Percentiles rank a stretch among this genome's conserved stretches.
These are phyloP conservation scores for Claviceps citrina DNA, from an alignment of 2,329 filamentous ascomycete species.

Conservation along the genomic window DNA sequence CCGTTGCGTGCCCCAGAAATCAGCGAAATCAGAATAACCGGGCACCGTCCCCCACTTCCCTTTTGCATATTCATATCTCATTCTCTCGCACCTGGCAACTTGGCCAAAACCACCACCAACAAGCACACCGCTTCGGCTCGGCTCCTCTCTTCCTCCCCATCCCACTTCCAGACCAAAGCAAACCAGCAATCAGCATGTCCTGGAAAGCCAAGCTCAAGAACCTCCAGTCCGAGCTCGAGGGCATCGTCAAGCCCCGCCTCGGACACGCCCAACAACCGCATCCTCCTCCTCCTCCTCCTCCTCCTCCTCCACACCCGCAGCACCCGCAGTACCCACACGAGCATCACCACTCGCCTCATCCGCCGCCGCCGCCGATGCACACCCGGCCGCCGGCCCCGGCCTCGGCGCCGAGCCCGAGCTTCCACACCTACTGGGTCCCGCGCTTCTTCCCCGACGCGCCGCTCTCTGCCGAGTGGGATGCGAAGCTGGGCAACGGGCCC, in stretches of 20 bases:
- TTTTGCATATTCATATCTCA: too few relatives aligned
- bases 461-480: slow-evolving; percentile 35
- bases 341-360: neutral
- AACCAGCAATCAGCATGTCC: slow-evolving; percentile 12
- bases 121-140: too few relatives aligned
- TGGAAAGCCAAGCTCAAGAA: slow-evolving; percentile 25
- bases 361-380: slow-evolving; percentile 10
- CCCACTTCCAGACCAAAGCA: too few relatives aligned
- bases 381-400: slow-evolving; percentile 7
- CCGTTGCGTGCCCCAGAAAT: too few relatives aligned
- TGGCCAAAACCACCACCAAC: too few relatives aligned
- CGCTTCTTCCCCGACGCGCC: slow-evolving; percentile 30
- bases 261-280: neutral
- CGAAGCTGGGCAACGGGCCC: slow-evolving; percentile 38
- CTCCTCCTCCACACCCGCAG: neutral
- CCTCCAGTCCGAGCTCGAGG: slow-evolving; percentile 24
- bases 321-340: slow-evolving; percentile 5
- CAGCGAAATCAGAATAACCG: too few relatives aligned
- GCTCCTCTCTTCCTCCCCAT: too few relatives aligned
- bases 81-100: too few relatives aligned
- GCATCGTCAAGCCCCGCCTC: slow-evolving; percentile 17
- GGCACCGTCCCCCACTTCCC: too few relatives aligned
- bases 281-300: too few relatives aligned
- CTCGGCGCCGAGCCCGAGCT: slow-evolving; percentile 6
- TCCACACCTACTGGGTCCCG: slow-evolving; percentile 34